A percentile compares a stretch with the other conserved stretches of the same genome.
Evolutionary conservation across 23 red algal genomes (phyloP).

Genomic region (Pyropia yezoensis): DNA sequence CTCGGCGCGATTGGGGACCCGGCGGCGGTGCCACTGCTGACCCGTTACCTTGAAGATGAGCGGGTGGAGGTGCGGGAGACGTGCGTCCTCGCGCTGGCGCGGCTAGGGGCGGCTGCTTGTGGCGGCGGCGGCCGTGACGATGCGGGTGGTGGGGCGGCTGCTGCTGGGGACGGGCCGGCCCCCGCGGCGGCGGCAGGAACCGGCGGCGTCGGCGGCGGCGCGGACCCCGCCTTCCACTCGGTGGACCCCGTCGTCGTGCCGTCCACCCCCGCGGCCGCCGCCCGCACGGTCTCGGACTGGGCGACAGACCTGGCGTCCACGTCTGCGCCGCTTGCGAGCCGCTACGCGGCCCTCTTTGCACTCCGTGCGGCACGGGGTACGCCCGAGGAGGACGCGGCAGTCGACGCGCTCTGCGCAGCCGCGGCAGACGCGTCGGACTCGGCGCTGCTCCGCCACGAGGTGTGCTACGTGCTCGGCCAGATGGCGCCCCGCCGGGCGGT

Average conservation of each 20-base stretch:
- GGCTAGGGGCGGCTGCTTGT: slow-evolving; percentile 13
- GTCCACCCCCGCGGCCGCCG: slow-evolving; percentile 14
- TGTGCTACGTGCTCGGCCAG: slow-evolving; percentile 90
- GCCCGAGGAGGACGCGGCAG: slow-evolving; percentile 22
- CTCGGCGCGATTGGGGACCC: slow-evolving; percentile 69
- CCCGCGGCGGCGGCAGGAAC: not conserved
- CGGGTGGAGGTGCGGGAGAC: slow-evolving; percentile 79
- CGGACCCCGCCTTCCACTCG: slow-evolving; percentile 10
- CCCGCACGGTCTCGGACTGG: slow-evolving; percentile 22
- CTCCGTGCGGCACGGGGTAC: slow-evolving; percentile 38
- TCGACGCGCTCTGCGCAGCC: slow-evolving; percentile 47
- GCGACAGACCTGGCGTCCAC: slow-evolving; percentile 33
- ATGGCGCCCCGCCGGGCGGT: slow-evolving; percentile 33
- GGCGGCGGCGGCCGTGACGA: not conserved
- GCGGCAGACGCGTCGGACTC: slow-evolving; percentile 30
- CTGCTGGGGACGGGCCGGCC: not conserved
- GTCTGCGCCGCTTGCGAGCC: slow-evolving; percentile 22
- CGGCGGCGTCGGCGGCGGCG: not conserved
- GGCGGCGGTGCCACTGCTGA: slow-evolving; percentile 15
- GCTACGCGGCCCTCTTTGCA: slow-evolving; percentile 79
- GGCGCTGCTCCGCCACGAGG: slow-evolving; percentile 92
- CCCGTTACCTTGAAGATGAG: slow-evolving; percentile 8
- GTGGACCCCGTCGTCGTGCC: slow-evolving; percentile 38
- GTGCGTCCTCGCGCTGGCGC: slow-evolving; percentile 47
- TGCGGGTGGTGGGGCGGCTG: no score